These are phyloP conservation scores for Cyanophora paradoxa DNA, from an alignment of 78 protist genomes.

Conservation along the genomic window DNA sequence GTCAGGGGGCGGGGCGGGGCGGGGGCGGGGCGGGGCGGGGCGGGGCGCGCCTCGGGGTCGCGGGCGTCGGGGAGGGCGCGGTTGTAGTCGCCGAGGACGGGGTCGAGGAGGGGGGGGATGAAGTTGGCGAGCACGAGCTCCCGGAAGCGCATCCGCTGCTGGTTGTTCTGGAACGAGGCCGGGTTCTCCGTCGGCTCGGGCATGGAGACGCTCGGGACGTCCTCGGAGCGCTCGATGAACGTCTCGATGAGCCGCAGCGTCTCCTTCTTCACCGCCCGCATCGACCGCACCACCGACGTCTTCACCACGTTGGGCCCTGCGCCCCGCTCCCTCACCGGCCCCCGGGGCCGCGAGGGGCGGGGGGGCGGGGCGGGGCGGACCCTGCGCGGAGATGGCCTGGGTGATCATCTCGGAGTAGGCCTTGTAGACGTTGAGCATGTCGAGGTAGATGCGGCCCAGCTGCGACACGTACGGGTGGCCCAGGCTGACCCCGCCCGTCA, in stretches of 20 bases:
- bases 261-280: constrained; percentile 80
- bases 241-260: constrained; percentile 42
- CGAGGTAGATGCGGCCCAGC: constrained; percentile 73
- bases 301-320: too few relatives aligned
- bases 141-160: neutral
- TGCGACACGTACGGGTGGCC: constrained; percentile 74
- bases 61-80: constrained; percentile 57
- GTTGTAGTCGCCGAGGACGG: constrained; percentile 78
- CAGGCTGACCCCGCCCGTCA: too few relatives aligned
- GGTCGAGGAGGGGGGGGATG: constrained; percentile 76
- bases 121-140: constrained; percentile 28
- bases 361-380: too few relatives aligned
- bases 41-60: too few relatives aligned
- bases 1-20: neutral
- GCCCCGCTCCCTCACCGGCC: too few relatives aligned
- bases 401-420: constrained; percentile 47
- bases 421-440: constrained; percentile 66
- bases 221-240: neutral
- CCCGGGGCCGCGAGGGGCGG: too few relatives aligned
- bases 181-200: neutral
- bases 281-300: constrained; percentile 27
- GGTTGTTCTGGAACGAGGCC: neutral
- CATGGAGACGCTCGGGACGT: constrained; percentile 6
- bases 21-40: too few relatives aligned
- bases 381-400: constrained; percentile 39